Base-by-base conservation (phyloP, 192 early-diverging fungal species). In the Podila epigama region DNA sequence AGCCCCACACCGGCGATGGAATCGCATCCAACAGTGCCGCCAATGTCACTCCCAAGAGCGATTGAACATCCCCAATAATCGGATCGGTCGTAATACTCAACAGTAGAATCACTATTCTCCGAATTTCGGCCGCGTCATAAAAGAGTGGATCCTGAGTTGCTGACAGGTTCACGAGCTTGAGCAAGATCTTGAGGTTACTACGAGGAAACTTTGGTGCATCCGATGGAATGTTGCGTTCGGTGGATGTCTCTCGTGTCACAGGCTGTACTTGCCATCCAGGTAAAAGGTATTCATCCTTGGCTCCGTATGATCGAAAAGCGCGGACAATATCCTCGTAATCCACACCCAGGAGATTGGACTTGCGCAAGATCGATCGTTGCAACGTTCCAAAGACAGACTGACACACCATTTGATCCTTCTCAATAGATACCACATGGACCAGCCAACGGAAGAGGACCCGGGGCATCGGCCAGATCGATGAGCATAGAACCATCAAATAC, bases 11-110 rank as follows among this genome's bases (percentile, higher is more conserved):
- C 18, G 40, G 29, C 5, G 15, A 35, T 1, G 73, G 73, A 15
- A 77, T 60, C 12, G 61, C 41, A 20, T 68, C 66, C 13, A 77
- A 48, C 8, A 77, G 27, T 12, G 73, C 60, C 1, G 50, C 73
- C 28, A 77, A 42, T n/a, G 66, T 52, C 2, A 66, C 51, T 18
- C 73, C 73, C 31, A 77, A 20, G 9, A 54, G 18, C 2, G 73
- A 77, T 31, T 77, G 68, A 37, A 68, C 25, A 20, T 68, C 73
- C 9, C 73, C 73, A 68, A 77, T 64, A 27, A 77, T 77, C 9
- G 73, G 73, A 35, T 77, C 73, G 4, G 61, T 77, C 1, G 73
- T 77, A 44, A 77, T 68, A 20, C 66, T 68, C 1, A 77, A 22
- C 3, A 77, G 66, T 15, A 77, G 4, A n/a, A 25, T 37, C 25